Base-by-base conservation (phyloP, 345 rosid genomes). In the Nephelium lappaceum region DNA sequence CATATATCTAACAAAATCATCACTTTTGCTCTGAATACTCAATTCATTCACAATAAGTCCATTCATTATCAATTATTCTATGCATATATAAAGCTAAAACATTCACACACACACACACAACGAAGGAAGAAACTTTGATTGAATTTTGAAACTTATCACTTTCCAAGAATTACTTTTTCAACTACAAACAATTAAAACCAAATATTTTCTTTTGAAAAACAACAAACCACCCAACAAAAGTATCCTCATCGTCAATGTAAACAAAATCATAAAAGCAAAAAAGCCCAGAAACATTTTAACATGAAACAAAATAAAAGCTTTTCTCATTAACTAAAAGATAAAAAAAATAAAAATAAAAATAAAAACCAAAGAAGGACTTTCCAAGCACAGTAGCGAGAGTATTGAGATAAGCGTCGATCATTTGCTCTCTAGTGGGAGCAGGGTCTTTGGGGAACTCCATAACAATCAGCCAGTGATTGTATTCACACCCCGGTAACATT, bases 381-480 rank as follows among this genome's bases (percentile, higher is more conserved):
- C 99, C 97, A 23, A 95, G 87, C 19, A 95, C 96, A 65, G 98
- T 87, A 69, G 98, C 92, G 39, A 95, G 96, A 36, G 97, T 93
- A 67, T 90, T 83, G 49, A 93, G 98, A 77, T 93, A 95, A 78
- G 98, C 91, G 24, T 93, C 99, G 74, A 95, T 93, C 99, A 95
- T 93, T 83, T 93, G 98, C 47, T 95, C 98, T 12, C 97, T 87
- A 9, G 95, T 89, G 0, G 98, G 97, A 6, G 98, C 96, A 7
- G 99, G 98, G 80, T 95, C 98, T 74, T 95, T 95, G 65, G 99
- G 98, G 79, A 95, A 95, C 70, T 93, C 98, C 99, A 95, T 95
- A 8, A 95, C 99, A 31, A 93, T 95, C 47, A 95, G 91, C 99
- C 98, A 95, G 78, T 95, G 99, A 55, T 95, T 93, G 83, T 92